Evolutionary conservation across 129 eudicot species (phyloP).

Genomic region (Centella asiatica): DNA sequence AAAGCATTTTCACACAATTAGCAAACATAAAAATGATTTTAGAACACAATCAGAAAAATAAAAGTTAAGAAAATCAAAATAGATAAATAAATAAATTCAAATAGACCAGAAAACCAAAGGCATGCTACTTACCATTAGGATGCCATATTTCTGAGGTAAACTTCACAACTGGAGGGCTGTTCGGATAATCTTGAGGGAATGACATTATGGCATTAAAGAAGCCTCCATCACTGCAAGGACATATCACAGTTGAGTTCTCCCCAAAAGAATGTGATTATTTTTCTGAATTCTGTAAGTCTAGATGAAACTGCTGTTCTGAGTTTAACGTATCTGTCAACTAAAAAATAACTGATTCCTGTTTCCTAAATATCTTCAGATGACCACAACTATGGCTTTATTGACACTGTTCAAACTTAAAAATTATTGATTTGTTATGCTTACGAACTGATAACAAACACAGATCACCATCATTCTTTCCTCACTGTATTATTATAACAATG

Average conservation of each 20-base stretch:
- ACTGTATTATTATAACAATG: too few species aligned
- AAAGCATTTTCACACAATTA: neutral
- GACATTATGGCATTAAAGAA: conserved; percentile 91
- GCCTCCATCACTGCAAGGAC: conserved; percentile 77
- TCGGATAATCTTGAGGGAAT: conserved; percentile 81
- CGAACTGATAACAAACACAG: too few species aligned
- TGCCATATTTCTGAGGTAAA: conserved; percentile 98
- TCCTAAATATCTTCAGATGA: neutral
- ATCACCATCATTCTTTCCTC: too few species aligned
- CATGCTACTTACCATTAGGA: conserved; percentile 67
- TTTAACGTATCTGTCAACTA: neutral
- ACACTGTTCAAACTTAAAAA: too few species aligned
- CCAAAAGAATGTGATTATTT: neutral
- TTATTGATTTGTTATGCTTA: too few species aligned
- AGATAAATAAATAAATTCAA: neutral
- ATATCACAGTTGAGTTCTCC: conserved; percentile 4
- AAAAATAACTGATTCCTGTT: neutral
- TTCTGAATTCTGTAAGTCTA: neutral
- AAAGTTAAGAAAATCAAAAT: neutral
- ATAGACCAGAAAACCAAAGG: neutral
- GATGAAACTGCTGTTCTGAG: neutral
- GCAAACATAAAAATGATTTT: neutral
- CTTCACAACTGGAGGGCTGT: conserved; percentile 81
- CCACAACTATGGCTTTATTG: too few species aligned
- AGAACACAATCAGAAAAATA: neutral